Base-by-base conservation (phyloP, 306 rosid species). In the Casuarina cunninghamiana region DNA sequence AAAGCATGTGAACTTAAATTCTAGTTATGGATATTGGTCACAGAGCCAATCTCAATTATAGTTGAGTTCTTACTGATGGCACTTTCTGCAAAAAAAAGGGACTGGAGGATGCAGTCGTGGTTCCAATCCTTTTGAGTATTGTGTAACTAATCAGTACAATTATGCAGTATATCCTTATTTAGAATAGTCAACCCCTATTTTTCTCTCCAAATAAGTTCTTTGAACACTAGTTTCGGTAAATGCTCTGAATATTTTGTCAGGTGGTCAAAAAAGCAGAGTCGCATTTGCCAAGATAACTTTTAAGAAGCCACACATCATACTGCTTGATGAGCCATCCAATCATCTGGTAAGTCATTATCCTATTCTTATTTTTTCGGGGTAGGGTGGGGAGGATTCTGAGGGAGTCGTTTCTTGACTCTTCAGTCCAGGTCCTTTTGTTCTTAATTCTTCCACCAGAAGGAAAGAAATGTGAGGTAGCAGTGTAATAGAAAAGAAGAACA, bases 251-350 rank as follows among this genome's bases (percentile, higher is more conserved):
- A 75, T 75, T 71, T 32, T 77, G 73, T 75, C 75, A 96, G 99
- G 99, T 79, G 99, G 99, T 79, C 99, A 96, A 89, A 96, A 96
- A 85, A 96, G 99, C 86, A 93, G 99, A 86, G 99, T 96, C 74
- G 99, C 99, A 50, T 96, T 96, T 76, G 90, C 99, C 15, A 96
- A 96, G 91, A 96, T 96, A 62, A 96, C 99, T 71, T 96, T 93
- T 84, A 96, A 84, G 96, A 96, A 96, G 83, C 99, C 99, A 21
- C 99, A 96, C 88, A 93, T 96, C 75, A 85, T 96, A 78, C 85
- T 96, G 83, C 99, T 96, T 72, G 99, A 96, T 80, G 99, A 96
- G 85, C 99, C 99, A 53, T 96, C 99, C 86, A 96, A 96, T 89
- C 99, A 96, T 88, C 86, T 96, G 94, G 98, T 89, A 85, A 61